These are phyloP conservation scores for Barnettozyma sucrosica DNA, from an alignment of 805 yeast genomes.

Conservation along the genomic window DNA sequence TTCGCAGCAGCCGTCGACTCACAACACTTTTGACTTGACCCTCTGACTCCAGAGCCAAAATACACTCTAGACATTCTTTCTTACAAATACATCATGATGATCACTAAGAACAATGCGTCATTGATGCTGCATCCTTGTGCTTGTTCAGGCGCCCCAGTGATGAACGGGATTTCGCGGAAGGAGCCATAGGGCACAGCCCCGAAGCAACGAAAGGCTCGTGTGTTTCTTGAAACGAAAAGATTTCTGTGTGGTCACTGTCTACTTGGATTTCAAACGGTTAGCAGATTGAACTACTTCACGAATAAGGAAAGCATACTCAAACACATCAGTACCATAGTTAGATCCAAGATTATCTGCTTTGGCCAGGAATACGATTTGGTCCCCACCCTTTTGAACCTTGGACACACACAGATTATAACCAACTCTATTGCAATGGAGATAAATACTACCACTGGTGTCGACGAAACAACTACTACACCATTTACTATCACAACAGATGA, in stretches of 20 bases:
- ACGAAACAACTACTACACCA: not conserved
- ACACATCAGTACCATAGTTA: not conserved
- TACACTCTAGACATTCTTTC: too few relatives aligned
- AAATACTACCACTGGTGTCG: not conserved
- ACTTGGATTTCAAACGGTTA: not conserved
- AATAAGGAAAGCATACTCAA: too few relatives aligned
- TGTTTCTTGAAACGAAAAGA: not conserved
- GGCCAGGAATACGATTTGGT: not conserved
- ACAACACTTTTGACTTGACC: too few relatives aligned
- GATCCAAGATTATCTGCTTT: not conserved
- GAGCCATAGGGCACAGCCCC: not conserved
- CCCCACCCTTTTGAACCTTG: not conserved
- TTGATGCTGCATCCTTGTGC: not conserved
- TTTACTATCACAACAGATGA: constrained; percentile 25
- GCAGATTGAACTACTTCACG: not conserved
- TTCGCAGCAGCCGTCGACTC: too few relatives aligned
- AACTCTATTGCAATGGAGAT: not conserved
- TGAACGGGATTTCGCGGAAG: not conserved
- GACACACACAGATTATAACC: too few relatives aligned
- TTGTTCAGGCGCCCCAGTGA: not conserved
- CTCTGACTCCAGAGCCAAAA: too few relatives aligned
- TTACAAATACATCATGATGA: too few relatives aligned
- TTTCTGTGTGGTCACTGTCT: not conserved
- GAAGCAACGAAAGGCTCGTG: not conserved
- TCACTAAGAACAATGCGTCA: not conserved